Evolutionary conservation across 495 filamentous ascomycete species (phyloP).

Genomic region (Bathelium albidoporum): DNA sequence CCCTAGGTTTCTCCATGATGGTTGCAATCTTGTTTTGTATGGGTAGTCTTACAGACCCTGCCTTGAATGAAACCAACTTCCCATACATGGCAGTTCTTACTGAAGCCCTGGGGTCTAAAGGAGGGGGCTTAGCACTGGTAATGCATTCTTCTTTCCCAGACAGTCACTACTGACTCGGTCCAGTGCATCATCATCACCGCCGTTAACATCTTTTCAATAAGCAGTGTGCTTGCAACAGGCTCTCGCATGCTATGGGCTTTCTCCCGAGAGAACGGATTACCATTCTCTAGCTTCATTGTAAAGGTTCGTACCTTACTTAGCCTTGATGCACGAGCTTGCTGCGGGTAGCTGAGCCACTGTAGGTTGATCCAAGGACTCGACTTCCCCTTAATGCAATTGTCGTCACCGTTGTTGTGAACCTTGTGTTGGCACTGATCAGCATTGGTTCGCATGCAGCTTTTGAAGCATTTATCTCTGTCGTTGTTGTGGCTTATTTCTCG

Average conservation of each 20-base stretch:
- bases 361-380: neutral
- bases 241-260: conserved; percentile 39
- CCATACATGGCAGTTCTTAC: neutral
- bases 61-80: neutral
- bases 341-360: too few species aligned
- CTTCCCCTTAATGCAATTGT: conserved; percentile 13
- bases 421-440: conserved; percentile 16
- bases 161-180: neutral
- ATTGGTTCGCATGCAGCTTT: conserved; percentile 18
- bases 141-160: neutral
- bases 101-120: neutral
- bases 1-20: conserved; percentile 16
- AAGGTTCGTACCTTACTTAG: conserved; percentile 8
- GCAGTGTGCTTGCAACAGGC: conserved; percentile 31
- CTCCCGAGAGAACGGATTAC: conserved; percentile 30
- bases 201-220: conserved; percentile 9
- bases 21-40: conserved; percentile 40
- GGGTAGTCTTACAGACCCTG: conserved; percentile 23
- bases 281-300: conserved; percentile 12
- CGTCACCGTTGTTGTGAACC: conserved; percentile 9
- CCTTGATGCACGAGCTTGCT: too few species aligned
- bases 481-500: conserved; percentile 18
- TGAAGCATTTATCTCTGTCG: conserved; percentile 20
- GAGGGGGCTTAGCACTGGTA: neutral
- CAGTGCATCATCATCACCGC: neutral